A percentile compares a stretch with the other conserved stretches of the same genome.
Conservation (phyloP, 164 flowering plant species). For the Dillenia suffruticosa region DNA sequence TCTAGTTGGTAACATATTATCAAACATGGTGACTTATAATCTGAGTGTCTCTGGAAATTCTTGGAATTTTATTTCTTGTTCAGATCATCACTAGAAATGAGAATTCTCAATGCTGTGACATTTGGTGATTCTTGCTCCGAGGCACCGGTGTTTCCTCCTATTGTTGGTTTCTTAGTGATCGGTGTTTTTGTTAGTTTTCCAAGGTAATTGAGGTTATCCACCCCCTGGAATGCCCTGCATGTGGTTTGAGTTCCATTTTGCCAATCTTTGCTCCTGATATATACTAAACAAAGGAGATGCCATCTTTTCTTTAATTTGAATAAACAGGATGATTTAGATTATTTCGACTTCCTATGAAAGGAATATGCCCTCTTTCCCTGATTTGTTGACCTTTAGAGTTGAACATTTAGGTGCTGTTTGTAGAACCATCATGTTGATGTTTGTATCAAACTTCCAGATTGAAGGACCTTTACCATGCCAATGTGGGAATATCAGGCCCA, state of each 20-base stretch:
- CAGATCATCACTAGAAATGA: no score
- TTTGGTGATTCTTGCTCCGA: no score
- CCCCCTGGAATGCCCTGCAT: background rate
- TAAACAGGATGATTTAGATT: background rate
- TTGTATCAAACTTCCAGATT: constrained; percentile 33
- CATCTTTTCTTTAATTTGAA: background rate
- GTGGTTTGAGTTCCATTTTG: no score
- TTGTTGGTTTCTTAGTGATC: constrained; percentile 70
- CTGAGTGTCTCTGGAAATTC: background rate
- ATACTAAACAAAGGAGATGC: background rate
- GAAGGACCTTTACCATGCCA: constrained; percentile 65
- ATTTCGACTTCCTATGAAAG: no score
- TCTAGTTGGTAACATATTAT: no score
- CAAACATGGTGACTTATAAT: no score
- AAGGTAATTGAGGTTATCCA: constrained; percentile 37
- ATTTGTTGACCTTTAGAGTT: background rate
- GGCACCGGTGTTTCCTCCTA: constrained; percentile 82
- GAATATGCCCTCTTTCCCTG: background rate
- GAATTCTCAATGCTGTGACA: no score
- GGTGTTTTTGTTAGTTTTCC: constrained; percentile 79
- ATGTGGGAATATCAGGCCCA: constrained; percentile 37
- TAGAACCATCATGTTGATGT: background rate
- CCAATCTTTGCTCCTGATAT: no score
- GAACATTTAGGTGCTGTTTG: no score
- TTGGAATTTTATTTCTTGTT: background rate